Evolutionary conservation across 495 filamentous ascomycete species (phyloP).

Genomic region (Apodospora peruviana): DNA sequence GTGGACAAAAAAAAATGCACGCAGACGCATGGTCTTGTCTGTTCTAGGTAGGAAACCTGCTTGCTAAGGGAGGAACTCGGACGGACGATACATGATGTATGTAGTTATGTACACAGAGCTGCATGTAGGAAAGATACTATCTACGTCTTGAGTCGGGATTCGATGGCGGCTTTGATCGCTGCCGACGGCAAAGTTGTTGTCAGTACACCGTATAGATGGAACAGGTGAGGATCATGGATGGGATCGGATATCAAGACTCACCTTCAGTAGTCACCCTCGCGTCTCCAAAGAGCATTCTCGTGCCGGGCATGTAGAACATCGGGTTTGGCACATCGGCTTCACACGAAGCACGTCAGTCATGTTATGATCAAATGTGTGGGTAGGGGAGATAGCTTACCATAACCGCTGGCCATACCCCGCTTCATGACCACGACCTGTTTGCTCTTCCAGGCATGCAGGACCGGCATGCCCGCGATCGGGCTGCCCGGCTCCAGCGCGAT

Average conservation of each 20-base stretch:
- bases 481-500: slow-evolving; percentile 74
- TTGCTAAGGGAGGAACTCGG: too few relatives aligned
- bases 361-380: background rate
- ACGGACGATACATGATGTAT: slow-evolving; percentile 5
- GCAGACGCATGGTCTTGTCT: too few relatives aligned
- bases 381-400: slow-evolving; percentile 47
- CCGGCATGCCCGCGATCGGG: slow-evolving; percentile 79
- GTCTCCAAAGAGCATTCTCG: slow-evolving; percentile 81
- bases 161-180: slow-evolving; percentile 50
- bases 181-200: slow-evolving; percentile 5
- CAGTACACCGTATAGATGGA: background rate
- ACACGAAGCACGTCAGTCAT: slow-evolving; percentile 2
- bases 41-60: too few relatives aligned
- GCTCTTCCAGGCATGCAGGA: slow-evolving; percentile 83
- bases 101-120: too few relatives aligned
- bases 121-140: slow-evolving; percentile 1
- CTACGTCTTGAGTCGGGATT: slow-evolving; percentile 33
- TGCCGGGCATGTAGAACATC: slow-evolving; percentile 81
- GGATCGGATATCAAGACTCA: slow-evolving; percentile 22
- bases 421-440: slow-evolving; percentile 88
- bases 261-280: slow-evolving; percentile 74
- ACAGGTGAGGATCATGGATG: background rate
- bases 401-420: slow-evolving; percentile 73
- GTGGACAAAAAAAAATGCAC: too few relatives aligned
- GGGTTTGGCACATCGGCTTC: slow-evolving; percentile 82